Conservation (phyloP, 257 asterid genomes). For the Scutellaria galericulata region DNA sequence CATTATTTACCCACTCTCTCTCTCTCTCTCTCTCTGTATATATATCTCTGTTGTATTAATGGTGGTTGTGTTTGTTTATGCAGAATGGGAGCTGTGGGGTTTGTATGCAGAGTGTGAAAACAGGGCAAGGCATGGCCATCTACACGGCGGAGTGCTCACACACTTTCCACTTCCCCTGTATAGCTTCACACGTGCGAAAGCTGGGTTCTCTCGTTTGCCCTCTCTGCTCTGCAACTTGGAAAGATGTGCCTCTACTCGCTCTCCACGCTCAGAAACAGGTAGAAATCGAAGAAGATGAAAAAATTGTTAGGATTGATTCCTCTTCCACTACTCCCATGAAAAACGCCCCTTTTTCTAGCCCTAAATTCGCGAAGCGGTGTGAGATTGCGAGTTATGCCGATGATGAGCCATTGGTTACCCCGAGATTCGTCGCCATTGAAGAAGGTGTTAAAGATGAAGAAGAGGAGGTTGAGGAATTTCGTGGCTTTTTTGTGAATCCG, state of each 20-base stretch:
- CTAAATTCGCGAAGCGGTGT: constrained; percentile 13
- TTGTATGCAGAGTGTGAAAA: constrained; percentile 77
- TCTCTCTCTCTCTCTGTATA: background rate
- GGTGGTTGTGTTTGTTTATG: constrained; percentile 27
- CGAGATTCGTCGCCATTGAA: background rate
- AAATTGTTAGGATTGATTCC: constrained; percentile 26
- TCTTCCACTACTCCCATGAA: constrained; percentile 12
- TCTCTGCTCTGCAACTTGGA: constrained; percentile 75
- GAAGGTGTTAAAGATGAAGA: constrained; percentile 24
- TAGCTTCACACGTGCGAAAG: constrained; percentile 60
- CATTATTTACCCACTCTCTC: background rate
- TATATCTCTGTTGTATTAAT: background rate
- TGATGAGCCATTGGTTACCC: constrained; percentile 75
- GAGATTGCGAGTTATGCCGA: constrained; percentile 56
- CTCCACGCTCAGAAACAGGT: constrained; percentile 38
- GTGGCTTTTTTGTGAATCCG: constrained; percentile 72
- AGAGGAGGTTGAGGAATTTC: constrained; percentile 65
- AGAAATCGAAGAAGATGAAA: constrained; percentile 5
- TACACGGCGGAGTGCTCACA: constrained; percentile 95
- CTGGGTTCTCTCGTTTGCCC: constrained; percentile 70
- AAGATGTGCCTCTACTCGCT: constrained; percentile 73
- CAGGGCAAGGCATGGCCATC: constrained; percentile 81
- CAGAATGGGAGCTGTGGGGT: constrained; percentile 80
- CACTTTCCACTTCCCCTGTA: constrained; percentile 84
- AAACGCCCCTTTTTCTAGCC: constrained; percentile 35